phyloP scores from a whole-genome alignment of 192 early-diverging fungal species.

The Gamsiella multidivaricata region DNA sequence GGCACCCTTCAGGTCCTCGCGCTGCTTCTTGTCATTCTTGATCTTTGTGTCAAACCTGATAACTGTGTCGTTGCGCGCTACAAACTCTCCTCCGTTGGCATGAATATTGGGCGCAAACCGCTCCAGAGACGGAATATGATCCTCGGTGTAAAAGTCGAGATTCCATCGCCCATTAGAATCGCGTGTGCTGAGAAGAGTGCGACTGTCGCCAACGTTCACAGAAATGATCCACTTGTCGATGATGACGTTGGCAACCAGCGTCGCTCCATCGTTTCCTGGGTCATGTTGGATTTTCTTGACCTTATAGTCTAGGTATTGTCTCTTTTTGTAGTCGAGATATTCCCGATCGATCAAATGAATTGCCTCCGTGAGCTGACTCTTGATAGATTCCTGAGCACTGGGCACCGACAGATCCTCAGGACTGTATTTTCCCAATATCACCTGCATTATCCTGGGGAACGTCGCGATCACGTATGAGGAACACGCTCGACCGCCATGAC shows the following conservation, averaged over 20 bases:
- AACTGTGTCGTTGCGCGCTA: conserved; percentile 64
- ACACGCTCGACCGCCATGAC: conserved; percentile 68
- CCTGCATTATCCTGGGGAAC: conserved; percentile 59
- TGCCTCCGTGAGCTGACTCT: conserved; percentile 56
- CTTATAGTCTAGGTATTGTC: conserved; percentile 52
- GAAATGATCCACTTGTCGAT: conserved; percentile 67
- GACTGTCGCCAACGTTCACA: conserved; percentile 68
- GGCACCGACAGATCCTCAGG: conserved; percentile 42
- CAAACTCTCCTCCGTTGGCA: conserved; percentile 70
- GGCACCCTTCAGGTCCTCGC: conserved; percentile 62
- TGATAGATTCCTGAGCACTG: conserved; percentile 55
- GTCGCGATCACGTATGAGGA: conserved; percentile 63
- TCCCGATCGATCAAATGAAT: conserved; percentile 60
- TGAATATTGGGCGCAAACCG: conserved; percentile 63
- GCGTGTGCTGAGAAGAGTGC: conserved; percentile 55
- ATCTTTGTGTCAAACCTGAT: conserved; percentile 61
- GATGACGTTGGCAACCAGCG: conserved; percentile 63
- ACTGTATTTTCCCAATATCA: conserved; percentile 55
- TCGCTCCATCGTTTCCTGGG: conserved; percentile 65
- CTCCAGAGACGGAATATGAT: conserved; percentile 68
- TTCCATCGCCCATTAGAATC: conserved; percentile 59
- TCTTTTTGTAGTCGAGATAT: conserved; percentile 64
- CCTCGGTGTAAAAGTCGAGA: conserved; percentile 63
- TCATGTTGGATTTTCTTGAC: conserved; percentile 44
- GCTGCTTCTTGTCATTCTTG: conserved; percentile 61